Evolutionary conservation across 371 early-diverging fungal species (phyloP).

Genomic region (Mortierella sp.): DNA sequence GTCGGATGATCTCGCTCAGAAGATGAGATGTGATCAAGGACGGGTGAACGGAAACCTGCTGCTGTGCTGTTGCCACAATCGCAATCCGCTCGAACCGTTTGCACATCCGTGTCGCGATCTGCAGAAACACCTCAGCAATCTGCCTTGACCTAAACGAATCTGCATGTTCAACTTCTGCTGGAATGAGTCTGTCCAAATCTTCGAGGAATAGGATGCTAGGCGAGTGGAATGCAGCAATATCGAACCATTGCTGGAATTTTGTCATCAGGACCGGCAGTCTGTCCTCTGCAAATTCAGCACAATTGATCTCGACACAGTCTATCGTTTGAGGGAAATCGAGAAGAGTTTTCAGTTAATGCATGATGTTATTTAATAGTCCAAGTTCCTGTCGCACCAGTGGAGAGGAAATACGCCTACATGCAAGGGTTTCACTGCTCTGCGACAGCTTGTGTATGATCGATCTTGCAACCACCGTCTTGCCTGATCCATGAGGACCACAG

Average conservation of each 20-base stretch:
- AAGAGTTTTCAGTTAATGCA: not conserved
- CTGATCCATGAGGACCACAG: slow-evolving; percentile 88
- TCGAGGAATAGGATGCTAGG: slow-evolving; percentile 95
- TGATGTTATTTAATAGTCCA: no score
- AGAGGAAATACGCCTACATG: slow-evolving; percentile 70
- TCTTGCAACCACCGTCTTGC: slow-evolving; percentile 81
- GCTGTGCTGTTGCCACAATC: slow-evolving; percentile 77
- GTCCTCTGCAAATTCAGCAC: slow-evolving; percentile 74
- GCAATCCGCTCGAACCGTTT: slow-evolving; percentile 64
- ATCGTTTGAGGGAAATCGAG: not conserved
- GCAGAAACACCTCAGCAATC: slow-evolving; percentile 74
- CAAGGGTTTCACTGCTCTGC: slow-evolving; percentile 58
- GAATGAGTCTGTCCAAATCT: slow-evolving; percentile 94
- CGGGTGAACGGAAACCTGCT: slow-evolving; percentile 76
- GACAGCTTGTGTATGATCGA: slow-evolving; percentile 59
- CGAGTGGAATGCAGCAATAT: slow-evolving; percentile 79
- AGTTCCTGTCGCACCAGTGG: no score
- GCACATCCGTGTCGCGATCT: slow-evolving; percentile 58
- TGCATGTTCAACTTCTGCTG: slow-evolving; percentile 86
- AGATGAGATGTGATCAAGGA: slow-evolving; percentile 71
- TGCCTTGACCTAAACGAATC: slow-evolving; percentile 78
- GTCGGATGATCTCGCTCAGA: slow-evolving; percentile 73
- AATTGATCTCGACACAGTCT: slow-evolving; percentile 70
- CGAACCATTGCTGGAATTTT: slow-evolving; percentile 70
- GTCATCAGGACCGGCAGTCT: slow-evolving; percentile 73